Evolutionary conservation across 345 rosid species (phyloP), one percentile per base, ranked within the genome.

Genomic region (Barbarea vulgaris): DNA sequence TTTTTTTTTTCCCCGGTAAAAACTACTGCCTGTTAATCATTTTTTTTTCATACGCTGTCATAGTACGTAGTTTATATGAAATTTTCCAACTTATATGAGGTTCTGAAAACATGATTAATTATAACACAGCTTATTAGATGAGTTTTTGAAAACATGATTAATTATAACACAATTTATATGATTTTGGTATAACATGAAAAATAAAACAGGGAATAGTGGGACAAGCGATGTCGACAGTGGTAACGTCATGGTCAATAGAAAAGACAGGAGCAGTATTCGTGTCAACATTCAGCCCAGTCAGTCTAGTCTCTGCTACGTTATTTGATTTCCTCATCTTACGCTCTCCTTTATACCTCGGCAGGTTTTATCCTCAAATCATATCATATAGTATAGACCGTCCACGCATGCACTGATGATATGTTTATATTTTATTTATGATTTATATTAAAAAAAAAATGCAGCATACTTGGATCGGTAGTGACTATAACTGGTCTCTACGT

Each of bases 211-310:
- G 87, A 57, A 64, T 80, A 34, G 82, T 84, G 25, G 87, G 85
- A 15, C 82, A 80, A 19, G 87, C 84, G 2, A 41, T 84, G 79
- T 80, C 84, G 60, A 80, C 75, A 42, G 84, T 82, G 58, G 80
- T 78, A 13, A 68, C 82, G 73, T 64, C 85, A 30, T 84, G 87
- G 87, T 79, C 84, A 17, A 77, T 84, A 9, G 75, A 82, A 67
- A 72, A 51, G 69, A 82, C 79, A 21, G 85, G 85, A 44, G 85
- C 87, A 8, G 79, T 84, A 0, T 82, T 82, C 75, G 84, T 84
- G 14, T 72, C 85, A 48, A 80, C 85, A 48, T 84, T 84, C 69
- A 80, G 66, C 41, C 85, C 87, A 14, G 71, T 84, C 2, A 70
- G 68, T 48, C 66, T 78, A 4, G 76, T 78, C 22, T 74, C 77